Evolutionary conservation across 2,329 filamentous ascomycete genomes (phyloP).

Genomic region (Pyricularia sp.): DNA sequence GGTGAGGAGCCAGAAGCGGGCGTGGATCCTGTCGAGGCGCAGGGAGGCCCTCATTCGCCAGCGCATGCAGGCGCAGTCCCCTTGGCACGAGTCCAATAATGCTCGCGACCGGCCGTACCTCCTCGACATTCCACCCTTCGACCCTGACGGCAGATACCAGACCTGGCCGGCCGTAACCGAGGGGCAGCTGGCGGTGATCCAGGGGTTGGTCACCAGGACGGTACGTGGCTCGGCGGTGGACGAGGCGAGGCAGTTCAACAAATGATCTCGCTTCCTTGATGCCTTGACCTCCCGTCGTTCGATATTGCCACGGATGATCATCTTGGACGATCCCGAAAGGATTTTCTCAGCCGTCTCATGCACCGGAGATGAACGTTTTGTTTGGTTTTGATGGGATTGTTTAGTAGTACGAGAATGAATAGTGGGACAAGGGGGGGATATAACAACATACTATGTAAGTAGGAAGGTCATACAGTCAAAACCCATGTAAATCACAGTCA

Average conservation of each 20-base stretch:
- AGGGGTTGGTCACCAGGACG: background rate
- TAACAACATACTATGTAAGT: no score
- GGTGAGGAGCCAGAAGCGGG: slow-evolving; percentile 9
- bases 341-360: background rate
- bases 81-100: background rate
- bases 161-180: background rate
- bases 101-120: background rate
- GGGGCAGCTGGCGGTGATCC: background rate
- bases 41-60: slow-evolving; percentile 8
- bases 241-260: background rate
- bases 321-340: background rate
- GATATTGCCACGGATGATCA: background rate
- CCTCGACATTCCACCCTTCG: slow-evolving; percentile 11
- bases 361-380: no score
- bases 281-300: background rate
- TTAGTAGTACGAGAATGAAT: no score
- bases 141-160: slow-evolving; percentile 8
- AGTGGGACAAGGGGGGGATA: no score
- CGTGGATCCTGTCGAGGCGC: slow-evolving; percentile 10
- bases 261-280: background rate
- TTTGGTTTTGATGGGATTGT: no score
- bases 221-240: background rate
- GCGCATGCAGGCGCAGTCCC: background rate
- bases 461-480: no score
- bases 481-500: background rate